A percentile compares a stretch with the other conserved stretches of the same genome.
Evolutionary conservation across 2,329 filamentous ascomycete species (phyloP).

Genomic region (Aspergillus bombycis): DNA sequence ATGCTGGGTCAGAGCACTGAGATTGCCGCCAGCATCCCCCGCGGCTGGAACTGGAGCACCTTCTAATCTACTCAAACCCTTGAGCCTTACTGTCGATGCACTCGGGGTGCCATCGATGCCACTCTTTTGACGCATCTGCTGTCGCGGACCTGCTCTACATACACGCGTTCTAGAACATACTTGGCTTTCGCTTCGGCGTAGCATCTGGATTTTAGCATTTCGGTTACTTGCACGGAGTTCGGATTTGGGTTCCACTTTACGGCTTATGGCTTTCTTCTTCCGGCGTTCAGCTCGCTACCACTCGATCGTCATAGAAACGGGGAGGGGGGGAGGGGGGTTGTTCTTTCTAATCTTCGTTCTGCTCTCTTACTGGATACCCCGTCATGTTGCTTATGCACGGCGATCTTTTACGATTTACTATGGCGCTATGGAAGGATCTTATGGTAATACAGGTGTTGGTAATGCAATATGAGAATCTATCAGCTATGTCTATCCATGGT

Average conservation of each 20-base stretch:
- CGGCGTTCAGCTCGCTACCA: conserved; percentile 11
- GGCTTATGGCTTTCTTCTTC: conserved; percentile 11
- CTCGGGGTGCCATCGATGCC: background rate
- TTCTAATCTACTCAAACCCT: conserved; percentile 47
- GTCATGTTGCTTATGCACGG: conserved; percentile 32
- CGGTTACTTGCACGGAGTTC: conserved; percentile 6
- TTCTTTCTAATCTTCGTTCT: conserved; percentile 21
- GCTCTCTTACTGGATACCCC: conserved; percentile 38
- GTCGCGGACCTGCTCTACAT: background rate
- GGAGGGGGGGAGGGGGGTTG: too few relatives aligned
- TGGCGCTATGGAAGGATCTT: conserved; percentile 14
- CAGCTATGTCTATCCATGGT: background rate
- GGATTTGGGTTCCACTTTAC: conserved; percentile 1
- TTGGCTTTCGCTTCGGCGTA: conserved; percentile 13
- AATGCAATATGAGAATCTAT: conserved; percentile 1
- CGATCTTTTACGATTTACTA: conserved; percentile 20
- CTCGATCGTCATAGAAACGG: conserved; percentile 20
- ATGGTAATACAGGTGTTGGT: conserved; percentile 16
- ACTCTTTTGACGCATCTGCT: background rate
- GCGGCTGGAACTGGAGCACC: conserved; percentile 66
- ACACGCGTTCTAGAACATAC: conserved; percentile 22
- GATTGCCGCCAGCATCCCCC: conserved; percentile 58
- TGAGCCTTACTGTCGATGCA: background rate
- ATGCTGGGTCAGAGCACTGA: conserved; percentile 39
- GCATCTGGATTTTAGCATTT: conserved; percentile 12